Evolutionary conservation across 345 rosid species (phyloP), one percentile per base, ranked within the genome.

Genomic region (Aquilaria sinensis): DNA sequence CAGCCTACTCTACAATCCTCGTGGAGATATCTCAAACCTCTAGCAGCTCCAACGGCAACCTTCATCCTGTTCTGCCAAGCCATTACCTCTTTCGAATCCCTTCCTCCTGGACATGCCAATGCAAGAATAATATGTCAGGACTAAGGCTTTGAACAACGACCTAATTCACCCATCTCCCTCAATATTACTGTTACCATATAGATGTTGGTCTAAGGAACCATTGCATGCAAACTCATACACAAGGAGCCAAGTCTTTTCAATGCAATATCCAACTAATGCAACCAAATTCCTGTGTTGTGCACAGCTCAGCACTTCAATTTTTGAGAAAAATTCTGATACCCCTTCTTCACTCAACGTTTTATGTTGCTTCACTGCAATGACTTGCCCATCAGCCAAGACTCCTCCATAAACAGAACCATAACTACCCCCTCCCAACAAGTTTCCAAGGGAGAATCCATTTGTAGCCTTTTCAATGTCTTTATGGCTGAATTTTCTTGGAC

Each of bases 1-100:
- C 90, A 84, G 1, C 93, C 93, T 1, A 82, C 89, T 76, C 89
- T 66, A 56, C 89, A 86, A 67, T 84, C 93, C 72, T 86, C 89
- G 53, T 86, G 93, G 46, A 86, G 87, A 65, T 84, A 86, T 56
- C 86, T 57, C 70, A 86, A 75, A 43, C 93, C 93, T 72, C 87
- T 59, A 12, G 89, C 93, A 23, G 89, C 87, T 49, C 93, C 93
- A 43, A 75, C 68, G 10, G 90, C 90, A 41, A 84, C 79, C 64
- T 77, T 80, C 74, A 75, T 79, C 74, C 86, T 64, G 29, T 67
- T 58, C 30, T 65, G 34, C 88, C 85, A 69, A 41, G 55, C 74
- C 87, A 87, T 61, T 12, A 77, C 72, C 67, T 68, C 68, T 6
- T 64, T 11, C 60, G 43, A 5, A 3, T 57, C 9, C 56, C 82